Evolutionary conservation across 768 basidiomycete genomes (phyloP), one percentile per base, ranked within the genome.

Genomic region (Boletus barrowsii): DNA sequence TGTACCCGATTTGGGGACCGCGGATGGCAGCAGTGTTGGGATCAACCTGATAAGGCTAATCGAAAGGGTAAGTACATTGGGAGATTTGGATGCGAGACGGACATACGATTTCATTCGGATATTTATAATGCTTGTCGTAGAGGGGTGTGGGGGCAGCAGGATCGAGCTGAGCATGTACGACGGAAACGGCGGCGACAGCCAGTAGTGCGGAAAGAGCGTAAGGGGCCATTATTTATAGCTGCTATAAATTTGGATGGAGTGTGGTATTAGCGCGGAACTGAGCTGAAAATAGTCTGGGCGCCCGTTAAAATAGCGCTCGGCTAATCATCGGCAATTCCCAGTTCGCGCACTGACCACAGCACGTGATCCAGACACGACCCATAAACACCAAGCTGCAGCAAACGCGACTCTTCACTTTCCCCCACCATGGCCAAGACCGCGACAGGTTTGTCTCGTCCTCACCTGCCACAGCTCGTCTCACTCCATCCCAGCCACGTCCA

Each of bases 1-100:
- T 87, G 75, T 85, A 87, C 15, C 88, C 87, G 18, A 62, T 61
- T 64, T 89, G 87, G 14, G 72, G 62, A 14, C 86, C 86, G 51
- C 87, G 83, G 24, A 66, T 62, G 42, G 72, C 71, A 13, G 65
- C 47, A 56, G 70, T 69, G 41, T 76, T 66, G 32, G 56, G 57
- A 45, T 80, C 77, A 37, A 73, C 81, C 67, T 82, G 73, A 62
- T 79, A 76, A 3, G 83, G 83, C 81, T 83, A 47, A 42, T 13
- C 0, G 9, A 20, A 1, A 39, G 37, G 6, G 37, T 51, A 4
- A 49, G 36, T 13, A 17, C 9, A 24, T 35, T 5, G 8, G 0
- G 39, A 41, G 13, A n/a, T 4, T 1, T 14, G 4, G 10, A 22
- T 0, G n/a, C 11, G 32, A 42, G 43, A 30, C 1, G 20, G 10